phyloP scores from a whole-genome alignment of 2,329 filamentous ascomycete species.

The Thyridium curvatum region DNA sequence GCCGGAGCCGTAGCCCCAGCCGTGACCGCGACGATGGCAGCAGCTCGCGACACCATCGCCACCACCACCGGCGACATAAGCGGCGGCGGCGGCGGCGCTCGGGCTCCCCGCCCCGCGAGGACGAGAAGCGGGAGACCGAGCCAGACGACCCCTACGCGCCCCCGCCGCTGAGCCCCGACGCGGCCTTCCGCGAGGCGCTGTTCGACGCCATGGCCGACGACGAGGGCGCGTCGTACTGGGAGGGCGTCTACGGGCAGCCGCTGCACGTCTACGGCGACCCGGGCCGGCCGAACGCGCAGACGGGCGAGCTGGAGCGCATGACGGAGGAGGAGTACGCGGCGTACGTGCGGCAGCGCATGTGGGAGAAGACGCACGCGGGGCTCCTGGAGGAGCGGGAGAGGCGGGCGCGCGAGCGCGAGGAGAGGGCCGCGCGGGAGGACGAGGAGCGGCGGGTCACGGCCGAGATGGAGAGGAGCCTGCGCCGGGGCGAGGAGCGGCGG shows the following conservation, averaged over 20 bases:
- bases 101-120: conserved; percentile 28
- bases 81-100: conserved; percentile 29
- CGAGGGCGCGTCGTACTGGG: conserved; percentile 92
- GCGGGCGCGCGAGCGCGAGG: conserved; percentile 42
- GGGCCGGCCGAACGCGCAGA: conserved; percentile 30
- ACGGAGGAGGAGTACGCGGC: conserved; percentile 85
- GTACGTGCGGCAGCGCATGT: conserved; percentile 85
- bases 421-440: conserved; percentile 35
- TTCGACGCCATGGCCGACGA: conserved; percentile 97
- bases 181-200: conserved; percentile 84
- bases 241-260: conserved; percentile 92
- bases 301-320: conserved; percentile 71
- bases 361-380: conserved; percentile 87
- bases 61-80: conserved; percentile 14
- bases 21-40: too few species aligned
- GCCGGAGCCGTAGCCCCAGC: too few species aligned
- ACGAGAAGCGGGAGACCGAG: not conserved
- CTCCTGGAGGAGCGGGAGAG: conserved; percentile 69
- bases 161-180: conserved; percentile 55
- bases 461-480: conserved; percentile 63
- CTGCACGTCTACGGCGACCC: conserved; percentile 68
- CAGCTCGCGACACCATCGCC: not conserved
- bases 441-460: conserved; percentile 8
- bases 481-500: conserved; percentile 58
- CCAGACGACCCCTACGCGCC: conserved; percentile 35